phyloP scores from a whole-genome alignment of 495 filamentous ascomycete species.

The Aspergillus carlsbadensis region DNA sequence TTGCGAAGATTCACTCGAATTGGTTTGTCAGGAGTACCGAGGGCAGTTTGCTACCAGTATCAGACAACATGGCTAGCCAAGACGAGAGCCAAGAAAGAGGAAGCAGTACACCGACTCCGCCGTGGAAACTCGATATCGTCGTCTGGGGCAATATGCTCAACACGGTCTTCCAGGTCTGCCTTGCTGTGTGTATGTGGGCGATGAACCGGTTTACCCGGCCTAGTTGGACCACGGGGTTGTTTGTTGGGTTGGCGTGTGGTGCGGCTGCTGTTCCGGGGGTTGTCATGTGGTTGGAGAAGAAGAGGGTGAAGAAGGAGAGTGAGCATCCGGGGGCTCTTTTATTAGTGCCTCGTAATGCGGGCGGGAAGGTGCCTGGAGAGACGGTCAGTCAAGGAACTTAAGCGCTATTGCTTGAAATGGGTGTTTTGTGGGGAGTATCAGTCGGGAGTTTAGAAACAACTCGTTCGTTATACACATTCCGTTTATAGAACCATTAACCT shows the following conservation, averaged over 20 bases:
- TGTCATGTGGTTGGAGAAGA: conserved; percentile 61
- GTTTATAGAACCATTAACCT: too few relatives aligned
- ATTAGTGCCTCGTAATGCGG: too few relatives aligned
- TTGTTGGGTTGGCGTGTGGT: conserved; percentile 68
- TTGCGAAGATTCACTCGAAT: neutral
- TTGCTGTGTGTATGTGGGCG: conserved; percentile 80
- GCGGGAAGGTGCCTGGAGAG: too few relatives aligned
- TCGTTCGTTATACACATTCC: too few relatives aligned
- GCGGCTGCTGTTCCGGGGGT: conserved; percentile 68
- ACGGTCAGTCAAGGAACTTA: too few relatives aligned
- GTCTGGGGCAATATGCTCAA: conserved; percentile 74
- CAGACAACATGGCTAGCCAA: too few relatives aligned
- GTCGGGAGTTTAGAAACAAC: too few relatives aligned
- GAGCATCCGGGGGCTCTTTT: too few relatives aligned
- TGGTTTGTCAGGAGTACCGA: neutral
- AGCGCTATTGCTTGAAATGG: too few relatives aligned
- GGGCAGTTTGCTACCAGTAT: neutral
- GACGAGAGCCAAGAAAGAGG: neutral
- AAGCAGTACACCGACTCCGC: conserved; percentile 42
- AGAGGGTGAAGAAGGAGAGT: neutral
- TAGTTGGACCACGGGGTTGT: conserved; percentile 69
- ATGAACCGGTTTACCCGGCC: conserved; percentile 69
- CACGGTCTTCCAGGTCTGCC: conserved; percentile 67
- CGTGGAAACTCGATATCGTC: conserved; percentile 80
- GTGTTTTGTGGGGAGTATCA: too few relatives aligned